Evolutionary conservation across 2,329 filamentous ascomycete genomes (phyloP), one percentile per base, ranked within the genome.

Genomic region (Hypoxylon sp.): DNA sequence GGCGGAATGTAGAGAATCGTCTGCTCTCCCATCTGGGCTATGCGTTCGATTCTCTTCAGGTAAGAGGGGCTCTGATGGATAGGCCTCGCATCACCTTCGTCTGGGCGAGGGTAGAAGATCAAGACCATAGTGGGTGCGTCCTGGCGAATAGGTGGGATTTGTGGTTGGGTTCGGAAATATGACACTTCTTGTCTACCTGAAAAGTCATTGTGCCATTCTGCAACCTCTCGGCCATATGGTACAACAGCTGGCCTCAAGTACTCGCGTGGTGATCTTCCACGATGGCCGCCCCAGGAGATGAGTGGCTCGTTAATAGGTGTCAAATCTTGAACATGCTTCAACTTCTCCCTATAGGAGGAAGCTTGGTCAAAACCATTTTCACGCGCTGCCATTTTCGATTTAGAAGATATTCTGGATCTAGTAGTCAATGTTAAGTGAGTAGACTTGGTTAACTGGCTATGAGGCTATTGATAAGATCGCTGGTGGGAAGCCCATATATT

Each of bases 1-100:
- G 71, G 68, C 14, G 68, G 68, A 2, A 69, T 44, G 20, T 71
- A 72, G 42, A 72, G 46, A 6, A 72, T 69, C n/a, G 66, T 69
- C 51, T 72, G 71, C 59, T 72, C 68, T 20, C 55, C 50, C 61
- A 69, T 67, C 20, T 68, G 56, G 30, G 71, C 68, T 14, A 72
- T 66, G 22, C 65, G 62, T 58, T 67, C 58, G 10, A 72, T 66
- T 57, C 71, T 54, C 31, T 64, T 55, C 25, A 72, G 63, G 60
- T 72, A 72, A 14, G 68, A 72, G 31, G 42, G 17, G 58, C 63
- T 63, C 46, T 68, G 59, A 30, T 70, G 70, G 17, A 70, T 68
- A 17, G 64, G 64, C 42, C 62, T 62, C 30, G 64, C 70, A 22
- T 64, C 59, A 6, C 20, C 48, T 62, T 70, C n/a, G 14, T 70